These are phyloP conservation scores for Nothomitra cinnamomea DNA, from an alignment of 2,329 filamentous ascomycete genomes.

Conservation along the genomic window DNA sequence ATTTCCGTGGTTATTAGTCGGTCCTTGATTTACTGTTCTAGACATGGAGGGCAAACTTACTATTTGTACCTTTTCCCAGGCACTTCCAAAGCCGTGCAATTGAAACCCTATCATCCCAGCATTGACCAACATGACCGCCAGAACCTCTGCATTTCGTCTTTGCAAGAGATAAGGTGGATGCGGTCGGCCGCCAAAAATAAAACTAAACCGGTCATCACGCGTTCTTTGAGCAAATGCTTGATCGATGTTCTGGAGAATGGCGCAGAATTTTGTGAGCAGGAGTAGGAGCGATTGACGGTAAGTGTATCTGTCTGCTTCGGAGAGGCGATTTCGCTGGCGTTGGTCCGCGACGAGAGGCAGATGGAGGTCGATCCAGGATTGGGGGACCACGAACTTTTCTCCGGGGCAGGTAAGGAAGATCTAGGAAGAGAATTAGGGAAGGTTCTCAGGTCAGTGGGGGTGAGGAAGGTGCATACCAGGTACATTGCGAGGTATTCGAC, in stretches of 20 bases:
- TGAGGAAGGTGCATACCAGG: neutral
- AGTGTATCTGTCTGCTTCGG: neutral
- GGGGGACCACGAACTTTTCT: neutral
- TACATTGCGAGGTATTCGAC: neutral
- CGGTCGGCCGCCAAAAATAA: too few relatives aligned
- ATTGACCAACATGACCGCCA: neutral
- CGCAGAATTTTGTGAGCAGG: neutral
- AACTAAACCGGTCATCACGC: too few relatives aligned
- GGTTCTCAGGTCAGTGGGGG: neutral
- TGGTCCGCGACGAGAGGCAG: neutral
- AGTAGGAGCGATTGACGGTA: neutral
- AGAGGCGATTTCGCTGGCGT: neutral
- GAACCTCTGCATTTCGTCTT: neutral
- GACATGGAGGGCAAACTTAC: too few relatives aligned
- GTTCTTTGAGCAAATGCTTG: neutral
- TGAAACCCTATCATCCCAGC: too few relatives aligned
- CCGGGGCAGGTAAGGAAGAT: too few relatives aligned
- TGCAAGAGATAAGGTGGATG: neutral
- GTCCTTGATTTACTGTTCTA: too few relatives aligned
- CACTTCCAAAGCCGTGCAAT: too few relatives aligned
- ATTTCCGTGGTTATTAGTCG: too few relatives aligned
- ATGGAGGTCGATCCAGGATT: neutral
- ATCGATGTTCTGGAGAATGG: neutral
- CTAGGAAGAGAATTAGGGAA: too few relatives aligned
- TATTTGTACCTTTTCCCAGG: too few relatives aligned